A percentile compares a stretch with the other conserved stretches of the same genome.
phyloP scores from a whole-genome alignment of 192 early-diverging fungal genomes.

The Coemansia asiatica region DNA sequence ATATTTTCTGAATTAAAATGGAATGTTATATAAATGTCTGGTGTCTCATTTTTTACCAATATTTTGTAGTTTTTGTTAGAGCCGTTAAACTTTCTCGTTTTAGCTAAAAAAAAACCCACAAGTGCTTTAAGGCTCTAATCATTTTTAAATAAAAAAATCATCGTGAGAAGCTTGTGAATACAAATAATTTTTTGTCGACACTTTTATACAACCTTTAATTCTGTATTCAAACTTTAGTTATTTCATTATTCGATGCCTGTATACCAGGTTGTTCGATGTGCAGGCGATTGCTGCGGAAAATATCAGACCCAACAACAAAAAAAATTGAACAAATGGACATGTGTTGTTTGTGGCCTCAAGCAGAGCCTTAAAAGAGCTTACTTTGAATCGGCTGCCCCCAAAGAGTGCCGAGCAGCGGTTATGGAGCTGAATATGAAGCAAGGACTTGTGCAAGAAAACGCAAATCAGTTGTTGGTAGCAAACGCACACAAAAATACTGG shows the following conservation, averaged over 20 bases:
- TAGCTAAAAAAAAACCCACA: too few relatives aligned
- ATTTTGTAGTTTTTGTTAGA: too few relatives aligned
- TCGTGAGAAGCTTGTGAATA: too few relatives aligned
- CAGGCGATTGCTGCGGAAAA: constrained; percentile 39
- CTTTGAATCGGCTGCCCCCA: constrained; percentile 39
- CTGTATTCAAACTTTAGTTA: too few relatives aligned
- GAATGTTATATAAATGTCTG: too few relatives aligned
- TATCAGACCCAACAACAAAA: constrained; percentile 57
- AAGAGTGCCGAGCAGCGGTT: constrained; percentile 39
- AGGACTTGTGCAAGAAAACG: constrained; percentile 16
- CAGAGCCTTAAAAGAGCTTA: constrained; percentile 48
- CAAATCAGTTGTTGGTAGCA: constrained; percentile 6
- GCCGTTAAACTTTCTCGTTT: too few relatives aligned
- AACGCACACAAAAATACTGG: neutral
- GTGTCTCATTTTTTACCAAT: too few relatives aligned
- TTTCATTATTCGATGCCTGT: neutral
- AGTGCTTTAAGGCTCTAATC: too few relatives aligned
- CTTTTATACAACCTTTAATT: too few relatives aligned
- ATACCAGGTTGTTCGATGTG: constrained; percentile 43
- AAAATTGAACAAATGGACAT: constrained; percentile 47
- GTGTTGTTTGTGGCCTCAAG: constrained; percentile 52
- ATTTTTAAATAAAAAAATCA: too few relatives aligned
- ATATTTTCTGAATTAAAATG: neutral
- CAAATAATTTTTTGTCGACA: too few relatives aligned
- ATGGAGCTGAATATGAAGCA: constrained; percentile 53